Base-by-base conservation (phyloP, 371 early-diverging fungal species). In the Haplosporangium sp. region DNA sequence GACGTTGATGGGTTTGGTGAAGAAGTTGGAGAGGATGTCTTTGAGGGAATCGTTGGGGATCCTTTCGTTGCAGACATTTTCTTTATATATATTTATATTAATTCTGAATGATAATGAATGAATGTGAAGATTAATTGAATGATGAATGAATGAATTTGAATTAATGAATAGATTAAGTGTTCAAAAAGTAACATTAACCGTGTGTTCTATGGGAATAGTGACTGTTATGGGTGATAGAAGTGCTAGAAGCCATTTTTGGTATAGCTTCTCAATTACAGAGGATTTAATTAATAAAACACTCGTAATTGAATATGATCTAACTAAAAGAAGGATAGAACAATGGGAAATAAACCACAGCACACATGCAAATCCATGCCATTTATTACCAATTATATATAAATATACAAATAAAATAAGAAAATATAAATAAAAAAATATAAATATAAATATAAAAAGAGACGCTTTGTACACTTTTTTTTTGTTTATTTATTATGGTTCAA, bases 31-130 rank as follows among this genome's bases (percentile, higher is more conserved):
- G 64, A 19, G 11, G 63, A 45, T 2, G 50, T 45, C 20, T 10
- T 35, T 37, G 65, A 9, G 4, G 10, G 34, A n/a, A 57, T 6
- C 57, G 39, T 57, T 42, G 57, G 45, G 7, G 65, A 55, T 13
- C 47, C 40, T 11, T 65, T 53, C 9, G 56, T 44, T 6, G 42
- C 35, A 8, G 67, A 67, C 56, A 65, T 55, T 19, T 19, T 17
- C 19, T 52, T 5, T 52, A 17, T 52, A 19, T 4, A 15, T 44
- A 5, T 44, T 44, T 8, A 10, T 7, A 44, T 44, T 44, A 45
- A 13, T 10, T 15, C 15, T 45, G 10, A 3, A 45, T 45, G 45
- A 45, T 45, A 8, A 10, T 8, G 8, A 45, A 45, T 19, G 17
- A 20, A 52, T n/a, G 17, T 17, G 17, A 52, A 45, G 15, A 45